Conservation (phyloP, 192 early-diverging fungal species). For the Rhizophagus sp. region DNA sequence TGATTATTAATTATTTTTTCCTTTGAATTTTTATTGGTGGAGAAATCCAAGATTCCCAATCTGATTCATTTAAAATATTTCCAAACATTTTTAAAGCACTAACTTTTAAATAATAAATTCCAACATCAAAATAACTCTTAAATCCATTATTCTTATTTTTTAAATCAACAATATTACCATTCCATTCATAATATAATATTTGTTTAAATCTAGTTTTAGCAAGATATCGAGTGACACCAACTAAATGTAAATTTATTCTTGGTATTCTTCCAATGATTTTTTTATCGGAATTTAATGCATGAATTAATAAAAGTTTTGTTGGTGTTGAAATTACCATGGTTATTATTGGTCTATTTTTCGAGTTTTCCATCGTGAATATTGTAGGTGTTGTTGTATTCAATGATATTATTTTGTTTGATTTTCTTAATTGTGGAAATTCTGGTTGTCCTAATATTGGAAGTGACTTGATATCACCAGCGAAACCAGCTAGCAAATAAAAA, state of each 20-base stretch:
- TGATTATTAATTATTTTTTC: neutral
- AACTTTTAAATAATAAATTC: constrained; percentile 34
- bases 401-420: neutral
- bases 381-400: neutral
- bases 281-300: neutral
- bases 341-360: neutral
- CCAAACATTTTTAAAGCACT: constrained; percentile 36
- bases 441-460: neutral
- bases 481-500: constrained; percentile 2
- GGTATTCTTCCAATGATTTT: neutral
- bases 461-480: neutral
- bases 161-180: neutral
- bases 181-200: neutral
- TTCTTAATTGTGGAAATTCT: neutral
- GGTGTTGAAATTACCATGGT: neutral
- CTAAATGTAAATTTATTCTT: neutral
- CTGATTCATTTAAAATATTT: neutral
- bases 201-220: neutral
- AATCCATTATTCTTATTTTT: neutral
- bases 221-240: neutral
- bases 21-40: constrained; percentile 27
- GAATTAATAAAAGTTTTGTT: neutral
- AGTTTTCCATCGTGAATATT: neutral
- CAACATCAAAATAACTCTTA: constrained; percentile 7
- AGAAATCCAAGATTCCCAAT: constrained; percentile 41